Conservation (phyloP, 169 alveolate species). For the Plasmodium knowlesi region DNA sequence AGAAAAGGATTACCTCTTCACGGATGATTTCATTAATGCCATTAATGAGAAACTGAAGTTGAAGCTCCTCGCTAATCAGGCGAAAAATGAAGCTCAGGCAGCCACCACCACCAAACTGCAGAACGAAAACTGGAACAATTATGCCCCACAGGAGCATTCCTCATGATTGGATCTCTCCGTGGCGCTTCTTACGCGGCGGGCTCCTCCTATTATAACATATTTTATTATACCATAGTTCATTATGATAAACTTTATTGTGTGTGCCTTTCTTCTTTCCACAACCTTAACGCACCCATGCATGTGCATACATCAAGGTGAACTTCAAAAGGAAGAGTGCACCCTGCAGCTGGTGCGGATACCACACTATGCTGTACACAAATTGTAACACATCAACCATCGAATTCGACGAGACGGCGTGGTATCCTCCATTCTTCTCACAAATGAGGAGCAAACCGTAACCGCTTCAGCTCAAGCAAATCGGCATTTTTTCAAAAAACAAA, state of each 20-base stretch:
- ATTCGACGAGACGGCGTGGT: not conserved
- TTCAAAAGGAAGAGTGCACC: not conserved
- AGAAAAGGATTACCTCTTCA: conserved; percentile 74
- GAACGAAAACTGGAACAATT: conserved; percentile 80
- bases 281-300: not conserved
- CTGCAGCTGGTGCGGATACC: no score
- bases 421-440: not conserved
- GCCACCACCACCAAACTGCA: conserved; percentile 56
- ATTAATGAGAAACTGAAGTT: conserved; percentile 76
- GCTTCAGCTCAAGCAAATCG: not conserved
- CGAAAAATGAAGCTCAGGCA: conserved; percentile 20
- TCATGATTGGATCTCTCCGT: conserved; percentile 5
- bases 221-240: not conserved
- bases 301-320: not conserved
- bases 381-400: not conserved
- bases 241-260: not conserved
- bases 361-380: not conserved
- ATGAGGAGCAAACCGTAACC: not conserved
- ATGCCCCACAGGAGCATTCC: conserved; percentile 82
- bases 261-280: not conserved
- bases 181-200: not conserved
- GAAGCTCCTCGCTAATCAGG: conserved; percentile 66
- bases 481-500: not conserved
- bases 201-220: not conserved
- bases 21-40: conserved; percentile 78